phyloP scores from a whole-genome alignment of 192 early-diverging fungal species.

The Coemansia sp. region DNA sequence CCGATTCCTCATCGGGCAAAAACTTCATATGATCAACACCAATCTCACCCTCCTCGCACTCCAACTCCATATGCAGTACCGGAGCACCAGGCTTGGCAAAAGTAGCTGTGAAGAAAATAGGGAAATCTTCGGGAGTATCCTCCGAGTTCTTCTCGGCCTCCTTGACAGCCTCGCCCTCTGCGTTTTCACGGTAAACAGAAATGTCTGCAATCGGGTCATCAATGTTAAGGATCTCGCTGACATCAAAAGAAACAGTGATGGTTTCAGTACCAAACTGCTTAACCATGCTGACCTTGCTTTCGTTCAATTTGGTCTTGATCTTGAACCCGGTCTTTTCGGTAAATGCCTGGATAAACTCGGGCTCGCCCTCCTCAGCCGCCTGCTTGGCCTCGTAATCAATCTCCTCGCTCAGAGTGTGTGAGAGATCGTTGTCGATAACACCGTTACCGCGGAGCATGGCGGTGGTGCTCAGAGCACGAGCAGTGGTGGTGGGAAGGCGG shows the following conservation, averaged over 20 bases:
- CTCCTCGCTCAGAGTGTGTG: slow-evolving; percentile 70
- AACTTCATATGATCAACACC: slow-evolving; percentile 80
- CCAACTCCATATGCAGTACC: slow-evolving; percentile 76
- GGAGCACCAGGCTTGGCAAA: slow-evolving; percentile 76
- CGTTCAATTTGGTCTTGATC: slow-evolving; percentile 76
- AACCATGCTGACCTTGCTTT: slow-evolving; percentile 74
- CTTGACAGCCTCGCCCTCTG: slow-evolving; percentile 51
- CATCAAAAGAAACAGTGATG: slow-evolving; percentile 83
- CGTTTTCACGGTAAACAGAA: slow-evolving; percentile 52
- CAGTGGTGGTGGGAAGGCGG: not conserved
- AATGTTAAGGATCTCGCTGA: slow-evolving; percentile 79
- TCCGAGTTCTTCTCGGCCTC: slow-evolving; percentile 61
- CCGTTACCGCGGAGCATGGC: slow-evolving; percentile 24
- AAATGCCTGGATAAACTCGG: slow-evolving; percentile 75
- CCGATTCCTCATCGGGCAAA: slow-evolving; percentile 61
- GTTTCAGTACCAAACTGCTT: slow-evolving; percentile 89
- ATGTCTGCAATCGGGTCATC: slow-evolving; percentile 64
- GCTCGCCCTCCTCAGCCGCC: slow-evolving; percentile 53
- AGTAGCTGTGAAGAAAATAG: slow-evolving; percentile 75
- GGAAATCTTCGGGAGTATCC: slow-evolving; percentile 65
- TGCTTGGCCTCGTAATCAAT: slow-evolving; percentile 66
- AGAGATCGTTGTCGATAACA: slow-evolving; percentile 65
- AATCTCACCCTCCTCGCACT: slow-evolving; percentile 79
- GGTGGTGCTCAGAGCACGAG: slow-evolving; percentile 36
- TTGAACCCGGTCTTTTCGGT: slow-evolving; percentile 59